Percentiles rank a stretch among this genome's conserved stretches.
phyloP scores from a whole-genome alignment of 1,139 yeast species.

The Yamadazyma sp. region DNA sequence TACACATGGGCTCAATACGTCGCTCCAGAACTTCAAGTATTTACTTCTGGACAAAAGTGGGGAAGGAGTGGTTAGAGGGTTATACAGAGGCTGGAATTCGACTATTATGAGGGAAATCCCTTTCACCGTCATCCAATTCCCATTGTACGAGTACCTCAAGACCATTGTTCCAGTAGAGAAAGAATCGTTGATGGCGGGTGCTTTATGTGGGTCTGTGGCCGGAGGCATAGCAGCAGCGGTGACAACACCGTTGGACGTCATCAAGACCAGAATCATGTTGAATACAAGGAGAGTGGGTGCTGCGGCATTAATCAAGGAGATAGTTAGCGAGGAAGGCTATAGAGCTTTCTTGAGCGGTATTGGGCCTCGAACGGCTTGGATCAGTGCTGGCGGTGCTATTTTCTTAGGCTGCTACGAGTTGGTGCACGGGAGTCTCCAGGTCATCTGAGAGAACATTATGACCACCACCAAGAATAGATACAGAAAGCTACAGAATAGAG shows the following conservation, averaged over 20 bases:
- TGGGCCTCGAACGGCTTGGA: slow-evolving; percentile 97
- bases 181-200: slow-evolving; percentile 71
- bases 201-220: slow-evolving; percentile 90
- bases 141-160: slow-evolving; percentile 84
- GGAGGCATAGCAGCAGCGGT: slow-evolving; percentile 94
- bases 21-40: slow-evolving; percentile 63
- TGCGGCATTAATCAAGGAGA: slow-evolving; percentile 40
- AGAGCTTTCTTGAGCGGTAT: slow-evolving; percentile 75
- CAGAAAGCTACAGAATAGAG: no score
- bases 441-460: no score
- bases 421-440: slow-evolving; percentile 35
- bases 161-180: slow-evolving; percentile 43
- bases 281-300: slow-evolving; percentile 52
- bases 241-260: slow-evolving; percentile 91
- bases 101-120: slow-evolving; percentile 95
- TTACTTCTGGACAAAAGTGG: slow-evolving; percentile 60
- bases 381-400: slow-evolving; percentile 96
- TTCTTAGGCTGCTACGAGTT: slow-evolving; percentile 92
- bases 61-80: slow-evolving; percentile 74
- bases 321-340: slow-evolving; percentile 66
- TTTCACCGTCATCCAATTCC: slow-evolving; percentile 92
- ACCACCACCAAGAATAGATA: no score
- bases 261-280: slow-evolving; percentile 90
- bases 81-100: slow-evolving; percentile 91
- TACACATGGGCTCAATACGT: slow-evolving; percentile 46